A percentile compares a stretch with the other conserved stretches of the same genome.
Conservation (phyloP, 106 monocot genomes). For the Ottelia alismoides region DNA sequence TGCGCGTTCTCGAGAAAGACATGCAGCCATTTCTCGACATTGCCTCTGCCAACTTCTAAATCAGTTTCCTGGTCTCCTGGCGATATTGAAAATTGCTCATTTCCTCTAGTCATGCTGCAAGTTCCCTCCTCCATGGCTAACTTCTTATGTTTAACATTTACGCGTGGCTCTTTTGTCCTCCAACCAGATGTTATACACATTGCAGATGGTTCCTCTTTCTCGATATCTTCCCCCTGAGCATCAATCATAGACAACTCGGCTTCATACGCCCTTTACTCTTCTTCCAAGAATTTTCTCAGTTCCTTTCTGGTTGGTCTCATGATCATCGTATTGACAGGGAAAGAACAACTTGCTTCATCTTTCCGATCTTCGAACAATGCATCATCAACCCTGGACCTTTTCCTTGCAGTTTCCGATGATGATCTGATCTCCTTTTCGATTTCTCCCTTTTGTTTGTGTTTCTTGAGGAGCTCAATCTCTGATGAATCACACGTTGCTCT, state of each 20-base stretch:
- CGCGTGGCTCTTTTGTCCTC: background rate
- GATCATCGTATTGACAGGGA: conserved; percentile 2
- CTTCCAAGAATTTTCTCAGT: conserved; percentile 57
- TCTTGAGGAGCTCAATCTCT: conserved; percentile 50
- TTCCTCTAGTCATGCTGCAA: conserved; percentile 6
- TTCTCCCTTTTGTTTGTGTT: conserved; percentile 47
- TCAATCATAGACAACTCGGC: conserved; percentile 21
- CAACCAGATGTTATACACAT: background rate
- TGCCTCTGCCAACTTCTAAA: conserved; percentile 41
- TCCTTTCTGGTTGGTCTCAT: conserved; percentile 47
- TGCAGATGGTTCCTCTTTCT: background rate
- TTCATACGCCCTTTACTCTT: conserved; percentile 60
- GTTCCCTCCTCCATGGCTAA: conserved; percentile 4
- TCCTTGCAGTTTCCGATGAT: conserved; percentile 25
- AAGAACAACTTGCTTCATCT: background rate
- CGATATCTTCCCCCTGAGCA: background rate
- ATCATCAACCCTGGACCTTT: conserved; percentile 39
- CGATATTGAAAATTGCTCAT: background rate
- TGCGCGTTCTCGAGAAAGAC: conserved; percentile 41
- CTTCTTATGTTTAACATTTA: conserved; percentile 4
- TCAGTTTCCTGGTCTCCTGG: background rate
- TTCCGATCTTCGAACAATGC: background rate
- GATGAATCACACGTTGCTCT: conserved; percentile 57
- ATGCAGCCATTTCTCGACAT: conserved; percentile 71
- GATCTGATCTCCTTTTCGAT: conserved; percentile 41